Conservation (phyloP, 495 filamentous ascomycete genomes). For the Ramalina intermedia region DNA sequence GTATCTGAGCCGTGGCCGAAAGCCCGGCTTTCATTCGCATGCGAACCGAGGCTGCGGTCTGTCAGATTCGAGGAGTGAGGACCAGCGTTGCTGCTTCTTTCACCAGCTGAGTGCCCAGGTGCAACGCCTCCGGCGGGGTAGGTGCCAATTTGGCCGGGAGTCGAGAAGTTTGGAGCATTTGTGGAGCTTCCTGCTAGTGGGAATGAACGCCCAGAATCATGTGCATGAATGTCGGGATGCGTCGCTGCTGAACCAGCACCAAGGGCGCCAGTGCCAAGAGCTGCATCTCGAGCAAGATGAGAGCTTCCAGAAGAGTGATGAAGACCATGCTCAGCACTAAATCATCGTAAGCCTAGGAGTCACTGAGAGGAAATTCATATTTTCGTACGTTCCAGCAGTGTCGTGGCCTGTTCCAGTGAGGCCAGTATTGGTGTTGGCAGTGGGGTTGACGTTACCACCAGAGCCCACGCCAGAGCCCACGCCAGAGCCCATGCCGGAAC, state of each 20-base stretch:
- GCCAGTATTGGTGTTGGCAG: no score
- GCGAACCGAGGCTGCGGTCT: constrained; percentile 28
- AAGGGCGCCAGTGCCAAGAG: constrained; percentile 4
- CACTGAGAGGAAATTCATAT: no score
- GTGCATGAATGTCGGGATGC: constrained; percentile 4
- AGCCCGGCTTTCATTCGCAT: constrained; percentile 11
- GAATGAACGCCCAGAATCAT: constrained; percentile 16
- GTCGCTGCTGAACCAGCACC: constrained; percentile 1
- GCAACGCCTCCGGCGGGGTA: constrained; percentile 11
- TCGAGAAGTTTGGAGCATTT: not conserved
- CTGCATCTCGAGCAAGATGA: constrained; percentile 10
- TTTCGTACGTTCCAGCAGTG: no score
- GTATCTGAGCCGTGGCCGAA: constrained; percentile 11
- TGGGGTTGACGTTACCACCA: no score
- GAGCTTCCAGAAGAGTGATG: not conserved
- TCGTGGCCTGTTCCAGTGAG: no score
- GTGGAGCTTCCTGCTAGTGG: constrained; percentile 10
- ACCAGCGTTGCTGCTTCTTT: not conserved
- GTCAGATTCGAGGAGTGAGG: constrained; percentile 20
- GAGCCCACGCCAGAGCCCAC: no score
- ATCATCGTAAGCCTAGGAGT: not conserved
- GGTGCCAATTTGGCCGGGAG: constrained; percentile 1
- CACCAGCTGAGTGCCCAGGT: not conserved
- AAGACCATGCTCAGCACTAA: not conserved
- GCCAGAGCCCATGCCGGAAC: no score